phyloP scores from a whole-genome alignment of 2,329 filamentous ascomycete species.

The Talaromyces sp. region DNA sequence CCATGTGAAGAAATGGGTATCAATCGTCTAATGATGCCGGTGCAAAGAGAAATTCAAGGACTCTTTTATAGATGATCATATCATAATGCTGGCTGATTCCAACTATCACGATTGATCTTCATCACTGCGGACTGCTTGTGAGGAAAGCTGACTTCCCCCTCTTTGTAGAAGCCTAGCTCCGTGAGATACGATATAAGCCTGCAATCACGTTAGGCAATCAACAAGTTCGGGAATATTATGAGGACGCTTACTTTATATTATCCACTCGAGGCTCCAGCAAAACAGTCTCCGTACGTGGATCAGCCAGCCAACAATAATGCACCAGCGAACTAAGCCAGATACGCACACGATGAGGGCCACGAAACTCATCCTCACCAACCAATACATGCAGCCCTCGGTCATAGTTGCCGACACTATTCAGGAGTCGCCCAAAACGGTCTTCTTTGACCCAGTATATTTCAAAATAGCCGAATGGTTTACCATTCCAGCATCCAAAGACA shows the following conservation, averaged over 20 bases:
- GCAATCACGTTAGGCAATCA: neutral
- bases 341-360: conserved; percentile 71
- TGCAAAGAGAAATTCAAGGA: neutral
- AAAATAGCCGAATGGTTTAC: conserved; percentile 93
- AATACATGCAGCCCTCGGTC: conserved; percentile 86
- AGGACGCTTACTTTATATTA: conserved; percentile 67
- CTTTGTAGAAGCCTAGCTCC: conserved; percentile 75
- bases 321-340: conserved; percentile 81
- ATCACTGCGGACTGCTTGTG: conserved; percentile 92
- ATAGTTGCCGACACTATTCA: conserved; percentile 69
- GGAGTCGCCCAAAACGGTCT: conserved; percentile 68
- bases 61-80: conserved; percentile 27
- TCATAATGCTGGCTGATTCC: conserved; percentile 66
- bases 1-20: neutral
- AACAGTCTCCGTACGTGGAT: conserved; percentile 76
- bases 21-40: neutral
- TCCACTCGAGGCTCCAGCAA: conserved; percentile 88
- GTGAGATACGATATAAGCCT: conserved; percentile 71
- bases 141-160: conserved; percentile 79
- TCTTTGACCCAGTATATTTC: conserved; percentile 99
- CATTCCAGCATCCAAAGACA: conserved; percentile 89
- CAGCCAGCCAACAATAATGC: conserved; percentile 78
- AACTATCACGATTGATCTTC: conserved; percentile 73
- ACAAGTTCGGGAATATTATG: no score
- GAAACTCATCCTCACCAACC: conserved; percentile 87